phyloP scores from a whole-genome alignment of 768 basidiomycete species.

The Russula emetica region DNA sequence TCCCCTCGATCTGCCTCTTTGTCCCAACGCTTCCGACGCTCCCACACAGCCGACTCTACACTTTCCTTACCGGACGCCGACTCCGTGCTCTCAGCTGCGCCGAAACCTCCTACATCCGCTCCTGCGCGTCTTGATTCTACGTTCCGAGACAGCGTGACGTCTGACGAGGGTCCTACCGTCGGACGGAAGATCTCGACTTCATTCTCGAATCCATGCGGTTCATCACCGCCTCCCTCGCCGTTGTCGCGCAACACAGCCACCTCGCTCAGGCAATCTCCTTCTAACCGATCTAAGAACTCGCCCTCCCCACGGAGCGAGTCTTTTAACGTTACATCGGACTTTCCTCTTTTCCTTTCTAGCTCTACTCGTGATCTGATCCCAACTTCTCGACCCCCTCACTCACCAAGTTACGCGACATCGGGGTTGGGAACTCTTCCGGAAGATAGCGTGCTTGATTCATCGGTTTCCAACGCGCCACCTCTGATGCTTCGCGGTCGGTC shows the following conservation, averaged over 20 bases:
- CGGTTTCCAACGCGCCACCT: conserved; percentile 20
- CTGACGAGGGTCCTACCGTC: background rate
- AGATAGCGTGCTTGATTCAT: conserved; percentile 40
- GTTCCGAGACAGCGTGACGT: background rate
- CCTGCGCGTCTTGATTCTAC: background rate
- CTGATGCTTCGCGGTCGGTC: conserved; percentile 30
- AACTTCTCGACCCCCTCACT: conserved; percentile 20
- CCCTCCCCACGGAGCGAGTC: background rate
- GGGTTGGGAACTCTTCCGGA: conserved; percentile 50
- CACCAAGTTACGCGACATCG: conserved; percentile 18
- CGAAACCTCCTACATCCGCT: conserved; percentile 6
- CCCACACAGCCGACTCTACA: conserved; percentile 1
- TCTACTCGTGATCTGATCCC: conserved; percentile 22
- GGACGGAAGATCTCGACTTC: background rate
- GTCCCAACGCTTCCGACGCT: background rate
- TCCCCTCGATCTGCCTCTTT: conserved; percentile 19
- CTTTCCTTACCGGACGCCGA: conserved; percentile 9
- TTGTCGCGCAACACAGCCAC: background rate
- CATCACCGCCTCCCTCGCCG: background rate
- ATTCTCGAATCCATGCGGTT: background rate
- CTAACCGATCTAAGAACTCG: background rate
- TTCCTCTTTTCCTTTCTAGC: conserved; percentile 26
- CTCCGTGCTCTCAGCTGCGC: background rate
- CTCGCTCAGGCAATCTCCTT: background rate
- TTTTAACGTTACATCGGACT: conserved; percentile 26